Evolutionary conservation across 176 grass and related monocot species (phyloP).

Genomic region (Aegilops umbellulata): DNA sequence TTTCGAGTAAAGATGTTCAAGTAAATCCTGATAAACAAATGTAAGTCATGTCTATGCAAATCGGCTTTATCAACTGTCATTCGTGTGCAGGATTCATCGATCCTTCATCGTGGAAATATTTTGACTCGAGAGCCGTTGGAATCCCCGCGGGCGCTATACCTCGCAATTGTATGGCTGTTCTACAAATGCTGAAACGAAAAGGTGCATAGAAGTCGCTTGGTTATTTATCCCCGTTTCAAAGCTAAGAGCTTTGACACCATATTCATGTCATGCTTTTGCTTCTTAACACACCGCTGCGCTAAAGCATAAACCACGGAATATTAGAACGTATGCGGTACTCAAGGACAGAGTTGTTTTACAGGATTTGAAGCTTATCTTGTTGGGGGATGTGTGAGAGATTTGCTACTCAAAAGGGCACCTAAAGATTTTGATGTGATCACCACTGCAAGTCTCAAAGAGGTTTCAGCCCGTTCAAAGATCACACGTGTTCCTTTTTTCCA

Average conservation of each 20-base stretch:
- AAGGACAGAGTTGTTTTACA: slow-evolving; percentile 31
- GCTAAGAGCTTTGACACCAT: slow-evolving; percentile 6
- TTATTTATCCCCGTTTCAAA: not conserved
- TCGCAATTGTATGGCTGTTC: slow-evolving; percentile 38
- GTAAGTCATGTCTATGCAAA: not conserved
- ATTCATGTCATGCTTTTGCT: slow-evolving; percentile 32
- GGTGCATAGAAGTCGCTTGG: slow-evolving; percentile 40
- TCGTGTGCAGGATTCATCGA: slow-evolving; percentile 48
- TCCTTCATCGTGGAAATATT: slow-evolving; percentile 56
- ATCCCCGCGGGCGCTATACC: slow-evolving; percentile 47
- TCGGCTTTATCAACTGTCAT: not conserved
- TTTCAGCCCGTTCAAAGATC: slow-evolving; percentile 36
- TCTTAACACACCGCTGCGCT: not conserved
- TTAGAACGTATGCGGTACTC: slow-evolving; percentile 18
- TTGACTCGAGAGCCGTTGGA: slow-evolving; percentile 61
- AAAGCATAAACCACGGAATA: not conserved
- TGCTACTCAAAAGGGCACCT: slow-evolving; percentile 68
- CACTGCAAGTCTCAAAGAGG: slow-evolving; percentile 75
- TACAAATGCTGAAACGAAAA: slow-evolving; percentile 45
- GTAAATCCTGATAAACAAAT: not conserved
- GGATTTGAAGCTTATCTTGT: slow-evolving; percentile 93
- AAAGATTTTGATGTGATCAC: slow-evolving; percentile 97
- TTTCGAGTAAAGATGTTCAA: not conserved
- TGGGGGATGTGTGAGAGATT: slow-evolving; percentile 88
- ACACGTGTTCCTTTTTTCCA: slow-evolving; percentile 2